Base-by-base conservation (phyloP, 192 early-diverging fungal species). In the Coemansia sp. region DNA sequence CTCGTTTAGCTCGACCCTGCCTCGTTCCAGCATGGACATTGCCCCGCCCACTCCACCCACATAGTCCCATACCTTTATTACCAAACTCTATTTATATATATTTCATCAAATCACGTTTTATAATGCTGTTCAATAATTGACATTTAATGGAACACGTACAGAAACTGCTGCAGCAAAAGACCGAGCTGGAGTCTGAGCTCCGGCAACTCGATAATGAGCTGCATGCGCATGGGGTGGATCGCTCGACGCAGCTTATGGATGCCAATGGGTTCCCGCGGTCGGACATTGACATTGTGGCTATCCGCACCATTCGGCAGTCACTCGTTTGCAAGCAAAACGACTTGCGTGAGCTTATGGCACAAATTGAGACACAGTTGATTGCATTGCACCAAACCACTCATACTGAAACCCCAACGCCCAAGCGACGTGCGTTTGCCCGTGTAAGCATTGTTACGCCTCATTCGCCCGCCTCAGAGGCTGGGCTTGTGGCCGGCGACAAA, bases 241-340 rank as follows among this genome's bases (percentile, higher is more conserved):
- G 86, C 60, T 81, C 70, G 9, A 79, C 76, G 11, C 57, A 80
- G 6, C 81, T 91, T 38, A 73, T 88, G 2, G 88, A 89, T 59
- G 1, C 50, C 1, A 77, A 86, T 0, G 88, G 88, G 12, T 91
- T 88, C 61, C 90, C 90, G 7, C 85, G 90, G 23, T 37, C 80
- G 2, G 90, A 91, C 64, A 75, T 91, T 3, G 90, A 91, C 63
- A 79, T 91, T 19, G 79, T 75, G 24, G 70, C 77, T 5, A 68
- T 91, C 15, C 80, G 87, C 43, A 60, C 84, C 50, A 70, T 82
- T 7, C 79, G 88, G 19, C 63, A 69, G 21, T 32, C 60, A 57
- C 82, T 89, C 43, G 79, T 84, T 22, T 69, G 67, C 66, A 74
- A 74, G 52, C 79, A 82, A 29, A 88, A 86, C 66, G 88, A 90